Evolutionary conservation across 2,329 filamentous ascomycete species (phyloP), one percentile per base, ranked within the genome.

Genomic region (Alternaria incomplexa): DNA sequence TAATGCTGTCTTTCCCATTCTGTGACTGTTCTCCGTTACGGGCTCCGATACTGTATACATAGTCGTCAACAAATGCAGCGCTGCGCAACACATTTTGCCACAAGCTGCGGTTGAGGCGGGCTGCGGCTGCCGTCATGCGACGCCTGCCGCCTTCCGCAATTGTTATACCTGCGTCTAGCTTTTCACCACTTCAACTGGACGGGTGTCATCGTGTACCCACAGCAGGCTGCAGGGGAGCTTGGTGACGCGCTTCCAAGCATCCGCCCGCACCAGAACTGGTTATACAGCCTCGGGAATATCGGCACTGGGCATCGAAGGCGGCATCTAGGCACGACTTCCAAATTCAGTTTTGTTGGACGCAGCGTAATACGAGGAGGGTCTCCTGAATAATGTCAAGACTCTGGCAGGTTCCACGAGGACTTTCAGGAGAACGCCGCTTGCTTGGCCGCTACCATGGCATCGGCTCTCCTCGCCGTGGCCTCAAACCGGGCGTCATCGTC

Each of bases 311-410:
- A 36, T 51, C 48, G 28, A 51, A 51, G 44, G 54, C 62, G 62
- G 56, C 63, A 62, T 54, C 46, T 25, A 57, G 52, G 60, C 55
- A 59, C 48, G 52, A 45, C 52, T 44, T 55, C 58, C 55, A 47
- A 52, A 32, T 43, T 45, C 56, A 51, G 32, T 45, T 25, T 23
- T 45, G 26, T 50, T 17, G 45, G 45, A 58, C 56, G 54, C 30
- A 53, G 55, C 51, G 56, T 25, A 55, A 52, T 30, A 61, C 57
- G 45, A 58, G 23, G 52, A 26, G 26, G 23, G 13, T 53, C 32
- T 22, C 57, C 15, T 56, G 22, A 30, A 26, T 23, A 26, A 48
- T 15, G 45, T 23, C 23, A 25, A 53, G 8, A 13, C 17, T 20
- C 6, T 15, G 58, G 43, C 25, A 28, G 36, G 36, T 40, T 40